Base-by-base conservation (phyloP, 108 stramenopile species). In the Fragilaria radians region DNA sequence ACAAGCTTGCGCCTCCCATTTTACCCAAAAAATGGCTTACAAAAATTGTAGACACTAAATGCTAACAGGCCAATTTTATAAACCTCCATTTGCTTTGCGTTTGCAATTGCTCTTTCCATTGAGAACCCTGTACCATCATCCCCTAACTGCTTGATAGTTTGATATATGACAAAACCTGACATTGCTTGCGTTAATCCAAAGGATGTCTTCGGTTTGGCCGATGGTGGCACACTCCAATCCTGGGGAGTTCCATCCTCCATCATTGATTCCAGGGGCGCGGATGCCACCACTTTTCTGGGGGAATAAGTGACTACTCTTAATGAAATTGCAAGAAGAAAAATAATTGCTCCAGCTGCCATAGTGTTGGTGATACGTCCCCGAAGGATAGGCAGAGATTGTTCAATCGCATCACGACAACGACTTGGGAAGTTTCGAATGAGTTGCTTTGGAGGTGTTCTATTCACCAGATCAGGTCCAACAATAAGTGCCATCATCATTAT, bases 161-260 rank as follows among this genome's bases (percentile, higher is more conserved):
- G 63, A 32, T 67, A 70, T n/a, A 81, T 29, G 55, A 57, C 61
- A 26, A 70, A 62, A 1, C 66, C 28, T 0, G 72, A 74, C 28
- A 65, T 64, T 21, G 66, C 19, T 25, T 29, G 11, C 25, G 42
- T 32, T 31, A 26, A 19, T 51, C 66, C 31, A 48, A 33, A 32
- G 25, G 28, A 47, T 34, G 68, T 2, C 55, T 47, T 47, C 25
- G 52, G 59, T 2, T 27, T 66, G 46, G 7, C 0, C 28, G 32
- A 24, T 42, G 17, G 56, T 19, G 56, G 21, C 23, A 78, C 78
- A 56, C 54, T 68, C 7, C 58, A 48, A 3, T 57, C 57, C 0
- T 64, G 65, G 14, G 54, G 57, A 7, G 32, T 52, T 1, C 64
- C 78, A 71, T 83, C 82, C 21, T 79, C 66, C 45, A 57, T 32